These are phyloP conservation scores for Stropharia rugosoannulata DNA, from an alignment of 768 basidiomycete species.

Conservation along the genomic window DNA sequence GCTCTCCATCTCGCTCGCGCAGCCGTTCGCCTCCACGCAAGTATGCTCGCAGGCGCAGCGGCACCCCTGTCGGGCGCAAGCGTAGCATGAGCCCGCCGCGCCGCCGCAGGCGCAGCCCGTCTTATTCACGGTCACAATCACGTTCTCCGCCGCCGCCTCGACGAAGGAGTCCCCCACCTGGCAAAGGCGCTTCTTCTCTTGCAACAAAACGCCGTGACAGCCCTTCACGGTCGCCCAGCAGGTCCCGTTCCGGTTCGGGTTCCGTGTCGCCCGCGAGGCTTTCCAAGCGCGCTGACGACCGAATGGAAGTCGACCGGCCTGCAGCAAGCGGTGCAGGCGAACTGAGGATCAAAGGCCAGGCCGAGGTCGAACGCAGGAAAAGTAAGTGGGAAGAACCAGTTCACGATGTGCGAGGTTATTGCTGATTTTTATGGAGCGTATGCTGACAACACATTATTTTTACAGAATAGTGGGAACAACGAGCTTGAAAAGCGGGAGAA, in stretches of 20 bases:
- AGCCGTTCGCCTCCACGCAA: conserved; percentile 42
- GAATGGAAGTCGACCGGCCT: conserved; percentile 36
- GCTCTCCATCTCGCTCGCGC: conserved; percentile 20
- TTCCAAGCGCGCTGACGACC: conserved; percentile 12
- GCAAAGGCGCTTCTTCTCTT: conserved; percentile 9
- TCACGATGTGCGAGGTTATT: conserved; percentile 24
- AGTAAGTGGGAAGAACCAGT: conserved; percentile 49
- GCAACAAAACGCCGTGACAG: conserved; percentile 28
- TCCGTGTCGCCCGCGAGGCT: conserved; percentile 11
- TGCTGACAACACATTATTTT: conserved; percentile 10
- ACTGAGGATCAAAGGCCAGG: conserved; percentile 77
- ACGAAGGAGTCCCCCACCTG: conserved; percentile 25
- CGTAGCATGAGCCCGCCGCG: conserved; percentile 31
- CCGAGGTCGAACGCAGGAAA: conserved; percentile 50
- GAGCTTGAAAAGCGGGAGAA: conserved; percentile 69
- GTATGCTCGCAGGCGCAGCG: conserved; percentile 46
- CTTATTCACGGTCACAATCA: conserved; percentile 30
- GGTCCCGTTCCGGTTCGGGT: conserved; percentile 16
- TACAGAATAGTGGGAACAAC: not conserved
- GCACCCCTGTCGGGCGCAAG: conserved; percentile 28
- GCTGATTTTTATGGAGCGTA: conserved; percentile 10
- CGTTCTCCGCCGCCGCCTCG: conserved; percentile 29
- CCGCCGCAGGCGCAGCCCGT: conserved; percentile 23
- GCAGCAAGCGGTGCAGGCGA: conserved; percentile 36
- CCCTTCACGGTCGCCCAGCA: not conserved